These are phyloP conservation scores for Fremontodendron californicum DNA, from an alignment of 345 rosid species.

Conservation along the genomic window DNA sequence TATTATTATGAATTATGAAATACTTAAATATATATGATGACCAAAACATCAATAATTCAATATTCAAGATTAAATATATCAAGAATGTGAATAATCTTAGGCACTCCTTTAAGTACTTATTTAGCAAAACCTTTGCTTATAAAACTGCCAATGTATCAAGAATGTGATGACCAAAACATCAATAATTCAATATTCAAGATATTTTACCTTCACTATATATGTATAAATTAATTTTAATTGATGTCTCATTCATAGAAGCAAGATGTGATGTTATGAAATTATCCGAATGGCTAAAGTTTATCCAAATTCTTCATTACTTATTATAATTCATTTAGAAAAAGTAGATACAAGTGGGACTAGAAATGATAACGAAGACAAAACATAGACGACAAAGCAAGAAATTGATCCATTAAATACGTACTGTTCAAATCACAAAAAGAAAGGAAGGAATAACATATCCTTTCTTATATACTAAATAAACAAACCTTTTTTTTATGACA, in stretches of 20 bases:
- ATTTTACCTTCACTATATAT: not conserved
- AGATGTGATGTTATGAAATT: not conserved
- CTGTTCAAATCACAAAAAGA: constrained; percentile 8
- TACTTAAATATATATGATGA: too few relatives aligned
- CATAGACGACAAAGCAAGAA: not conserved
- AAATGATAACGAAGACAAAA: not conserved
- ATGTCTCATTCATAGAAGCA: not conserved
- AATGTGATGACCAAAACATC: not conserved
- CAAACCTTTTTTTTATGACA: not conserved
- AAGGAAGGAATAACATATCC: not conserved
- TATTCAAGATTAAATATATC: too few relatives aligned
- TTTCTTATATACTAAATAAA: not conserved
- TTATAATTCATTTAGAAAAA: not conserved
- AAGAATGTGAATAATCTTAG: too few relatives aligned
- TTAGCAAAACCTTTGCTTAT: too few relatives aligned
- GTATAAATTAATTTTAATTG: not conserved
- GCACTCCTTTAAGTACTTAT: too few relatives aligned
- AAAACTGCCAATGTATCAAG: not conserved
- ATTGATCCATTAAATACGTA: not conserved
- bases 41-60: too few relatives aligned
- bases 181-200: not conserved
- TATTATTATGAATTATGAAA: too few relatives aligned
- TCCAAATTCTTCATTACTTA: not conserved
- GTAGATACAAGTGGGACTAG: not conserved
- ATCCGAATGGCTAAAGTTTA: not conserved